Conservation (phyloP, 768 basidiomycete species). For the Omphalotus guepiniiformis region DNA sequence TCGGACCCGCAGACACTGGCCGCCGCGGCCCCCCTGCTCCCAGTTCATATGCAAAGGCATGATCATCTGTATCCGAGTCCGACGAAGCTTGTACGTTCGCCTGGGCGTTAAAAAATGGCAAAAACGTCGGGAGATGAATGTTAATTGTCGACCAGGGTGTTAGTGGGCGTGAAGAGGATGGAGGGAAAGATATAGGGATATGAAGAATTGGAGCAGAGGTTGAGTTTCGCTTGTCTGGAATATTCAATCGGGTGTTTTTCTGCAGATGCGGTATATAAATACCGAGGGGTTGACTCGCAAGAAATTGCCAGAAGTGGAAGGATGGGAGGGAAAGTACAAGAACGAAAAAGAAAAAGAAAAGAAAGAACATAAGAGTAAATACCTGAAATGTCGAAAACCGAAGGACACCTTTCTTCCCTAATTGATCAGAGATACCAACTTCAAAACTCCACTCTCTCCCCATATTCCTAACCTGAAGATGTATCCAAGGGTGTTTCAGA, state of each 20-base stretch:
- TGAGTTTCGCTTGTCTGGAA: slow-evolving; percentile 24
- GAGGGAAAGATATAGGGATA: slow-evolving; percentile 65
- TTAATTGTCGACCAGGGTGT: slow-evolving; percentile 69
- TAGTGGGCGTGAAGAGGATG: slow-evolving; percentile 47
- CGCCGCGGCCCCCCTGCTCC: slow-evolving; percentile 14
- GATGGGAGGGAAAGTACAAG: slow-evolving; percentile 3
- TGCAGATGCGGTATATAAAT: slow-evolving; percentile 21
- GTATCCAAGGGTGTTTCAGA: slow-evolving; percentile 68
- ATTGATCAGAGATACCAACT: slow-evolving; percentile 65
- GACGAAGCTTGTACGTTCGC: slow-evolving; percentile 25
- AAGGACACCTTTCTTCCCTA: slow-evolving; percentile 53
- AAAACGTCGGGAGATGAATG: slow-evolving; percentile 54
- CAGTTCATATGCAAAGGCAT: slow-evolving; percentile 5
- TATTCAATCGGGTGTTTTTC: slow-evolving; percentile 52
- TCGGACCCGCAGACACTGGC: slow-evolving; percentile 10
- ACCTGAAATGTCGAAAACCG: slow-evolving; percentile 84
- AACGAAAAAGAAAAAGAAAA: slow-evolving; percentile 1
- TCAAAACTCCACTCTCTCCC: slow-evolving; percentile 72
- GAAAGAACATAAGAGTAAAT: slow-evolving; percentile 15
- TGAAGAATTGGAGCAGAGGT: slow-evolving; percentile 56
- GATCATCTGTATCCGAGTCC: slow-evolving; percentile 16
- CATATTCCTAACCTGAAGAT: slow-evolving; percentile 69
- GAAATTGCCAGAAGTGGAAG: slow-evolving; percentile 5
- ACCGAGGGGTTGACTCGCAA: not conserved
- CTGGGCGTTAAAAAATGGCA: slow-evolving; percentile 57